Conservation (phyloP, 78 protist species). For the Dictyostelium firmibasis region DNA sequence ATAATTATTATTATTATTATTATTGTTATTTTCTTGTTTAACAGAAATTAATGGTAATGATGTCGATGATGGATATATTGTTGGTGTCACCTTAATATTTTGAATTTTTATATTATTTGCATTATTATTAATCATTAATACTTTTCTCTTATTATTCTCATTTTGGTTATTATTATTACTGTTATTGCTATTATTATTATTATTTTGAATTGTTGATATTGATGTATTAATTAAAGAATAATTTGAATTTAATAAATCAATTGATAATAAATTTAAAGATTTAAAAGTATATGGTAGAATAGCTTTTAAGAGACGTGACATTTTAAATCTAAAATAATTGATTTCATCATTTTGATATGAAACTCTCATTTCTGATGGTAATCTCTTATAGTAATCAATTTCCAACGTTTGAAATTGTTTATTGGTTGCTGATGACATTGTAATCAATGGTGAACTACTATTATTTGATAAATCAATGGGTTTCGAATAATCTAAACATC, state of each 20-base stretch:
- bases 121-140: background rate
- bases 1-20: background rate
- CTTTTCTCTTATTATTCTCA: background rate
- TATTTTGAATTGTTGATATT: background rate
- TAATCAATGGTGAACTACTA: background rate
- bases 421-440: background rate
- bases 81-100: background rate
- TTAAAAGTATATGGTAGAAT: background rate
- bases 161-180: background rate
- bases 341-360: constrained; percentile 26
- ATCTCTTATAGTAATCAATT: constrained; percentile 31
- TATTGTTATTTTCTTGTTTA: background rate
- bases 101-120: background rate
- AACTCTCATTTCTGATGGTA: constrained; percentile 48
- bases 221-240: background rate
- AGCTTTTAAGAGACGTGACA: constrained; percentile 5
- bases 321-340: constrained; percentile 39
- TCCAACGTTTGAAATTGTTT: background rate
- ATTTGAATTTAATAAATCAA: background rate
- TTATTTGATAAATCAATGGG: background rate
- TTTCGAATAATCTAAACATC: background rate
- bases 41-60: too few species aligned
- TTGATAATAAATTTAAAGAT: background rate
- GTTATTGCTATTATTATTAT: background rate
- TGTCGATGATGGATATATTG: background rate